A percentile compares a stretch with the other conserved stretches of the same genome.
phyloP scores from a whole-genome alignment of 2,329 filamentous ascomycete species.

The Ophiostoma quercus region DNA sequence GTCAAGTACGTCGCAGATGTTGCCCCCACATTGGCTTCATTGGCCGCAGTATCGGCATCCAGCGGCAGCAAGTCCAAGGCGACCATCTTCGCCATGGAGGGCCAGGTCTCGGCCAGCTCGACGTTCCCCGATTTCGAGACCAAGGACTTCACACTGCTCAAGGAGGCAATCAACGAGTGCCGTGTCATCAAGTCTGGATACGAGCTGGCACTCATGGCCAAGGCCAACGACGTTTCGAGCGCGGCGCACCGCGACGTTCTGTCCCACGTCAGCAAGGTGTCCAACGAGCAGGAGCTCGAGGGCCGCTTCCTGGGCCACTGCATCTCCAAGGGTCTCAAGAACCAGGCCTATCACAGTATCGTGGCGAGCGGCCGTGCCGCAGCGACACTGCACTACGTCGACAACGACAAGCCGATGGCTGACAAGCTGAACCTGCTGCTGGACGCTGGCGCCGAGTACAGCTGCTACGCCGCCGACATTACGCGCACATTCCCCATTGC shows the following conservation, averaged over 20 bases:
- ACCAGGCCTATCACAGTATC: constrained; percentile 85
- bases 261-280: constrained; percentile 55
- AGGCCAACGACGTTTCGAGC: constrained; percentile 66
- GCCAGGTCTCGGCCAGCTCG: constrained; percentile 67
- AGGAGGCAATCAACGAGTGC: constrained; percentile 61
- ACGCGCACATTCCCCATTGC: constrained; percentile 82
- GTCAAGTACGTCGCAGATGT: constrained; percentile 69
- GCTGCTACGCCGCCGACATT: constrained; percentile 66
- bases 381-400: constrained; percentile 81
- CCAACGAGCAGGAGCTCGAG: constrained; percentile 78
- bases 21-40: constrained; percentile 60
- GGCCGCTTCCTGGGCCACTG: constrained; percentile 73
- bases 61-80: neutral
- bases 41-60: constrained; percentile 39
- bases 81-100: constrained; percentile 65
- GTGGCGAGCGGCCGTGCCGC: constrained; percentile 74
- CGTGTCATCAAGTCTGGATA: constrained; percentile 70
- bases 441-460: constrained; percentile 75
- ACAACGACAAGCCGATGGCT: constrained; percentile 64
- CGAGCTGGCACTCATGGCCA: constrained; percentile 66
- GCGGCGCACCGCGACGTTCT: constrained; percentile 61
- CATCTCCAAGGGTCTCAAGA: constrained; percentile 66
- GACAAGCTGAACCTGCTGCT: constrained; percentile 75
- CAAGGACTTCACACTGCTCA: constrained; percentile 53
- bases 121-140: constrained; percentile 65